phyloP scores from a whole-genome alignment of 352 stramenopile species.

The Synura sp. region DNA sequence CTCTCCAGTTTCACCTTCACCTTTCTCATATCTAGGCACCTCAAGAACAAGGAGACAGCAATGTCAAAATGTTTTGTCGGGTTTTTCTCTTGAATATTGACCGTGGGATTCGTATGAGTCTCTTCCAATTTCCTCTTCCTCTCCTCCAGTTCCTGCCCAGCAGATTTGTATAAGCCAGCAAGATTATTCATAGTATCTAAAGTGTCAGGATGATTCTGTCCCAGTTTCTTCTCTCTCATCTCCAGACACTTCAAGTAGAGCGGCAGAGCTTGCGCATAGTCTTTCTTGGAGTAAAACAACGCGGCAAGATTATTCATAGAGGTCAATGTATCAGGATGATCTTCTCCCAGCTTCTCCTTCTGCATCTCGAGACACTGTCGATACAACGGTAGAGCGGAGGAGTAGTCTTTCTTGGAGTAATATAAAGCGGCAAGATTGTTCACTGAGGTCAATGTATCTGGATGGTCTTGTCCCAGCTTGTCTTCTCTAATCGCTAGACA shows the following conservation, averaged over 20 bases:
- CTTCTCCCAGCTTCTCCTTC: too few species aligned
- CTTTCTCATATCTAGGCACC: not conserved
- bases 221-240: not conserved
- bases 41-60: not conserved
- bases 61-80: too few species aligned
- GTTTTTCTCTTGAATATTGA: too few species aligned
- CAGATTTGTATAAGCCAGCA: constrained; percentile 7
- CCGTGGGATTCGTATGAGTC: too few species aligned
- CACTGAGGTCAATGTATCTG: too few species aligned
- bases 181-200: not conserved
- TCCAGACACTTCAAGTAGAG: not conserved
- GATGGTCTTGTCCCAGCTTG: not conserved
- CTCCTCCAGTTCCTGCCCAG: too few species aligned
- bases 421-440: not conserved
- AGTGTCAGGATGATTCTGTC: constrained; percentile 10
- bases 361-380: too few species aligned
- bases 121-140: too few species aligned
- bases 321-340: too few species aligned
- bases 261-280: not conserved
- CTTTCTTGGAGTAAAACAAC: not conserved
- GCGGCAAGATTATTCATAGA: not conserved
- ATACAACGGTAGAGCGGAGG: not conserved
- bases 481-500: not conserved
- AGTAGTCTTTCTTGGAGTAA: not conserved
- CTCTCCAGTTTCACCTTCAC: too few species aligned